Evolutionary conservation across 441 rosid genomes (phyloP).

Genomic region (Arabidopsis hybrid): DNA sequence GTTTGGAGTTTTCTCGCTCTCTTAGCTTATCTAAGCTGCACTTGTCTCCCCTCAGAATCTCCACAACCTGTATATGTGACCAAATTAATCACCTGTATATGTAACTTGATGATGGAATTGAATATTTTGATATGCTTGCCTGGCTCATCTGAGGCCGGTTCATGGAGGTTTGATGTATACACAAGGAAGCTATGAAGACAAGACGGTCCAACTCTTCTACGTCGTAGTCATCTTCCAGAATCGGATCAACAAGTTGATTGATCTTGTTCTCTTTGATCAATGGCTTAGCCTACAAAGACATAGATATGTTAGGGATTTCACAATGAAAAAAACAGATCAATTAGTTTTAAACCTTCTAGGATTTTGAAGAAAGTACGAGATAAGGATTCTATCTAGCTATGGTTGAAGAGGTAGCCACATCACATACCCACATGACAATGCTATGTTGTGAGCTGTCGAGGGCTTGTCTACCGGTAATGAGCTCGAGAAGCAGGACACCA

Average conservation of each 20-base stretch:
- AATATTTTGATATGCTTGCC: constrained; percentile 53
- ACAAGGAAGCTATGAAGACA: constrained; percentile 63
- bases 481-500: constrained; percentile 84
- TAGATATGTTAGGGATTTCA: not conserved
- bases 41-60: constrained; percentile 66
- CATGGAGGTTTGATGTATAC: constrained; percentile 64
- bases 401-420: constrained; percentile 5
- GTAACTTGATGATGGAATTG: not conserved
- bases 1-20: constrained; percentile 46
- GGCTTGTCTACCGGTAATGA: constrained; percentile 85
- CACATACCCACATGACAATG: constrained; percentile 93
- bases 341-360: too few species aligned
- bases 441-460: constrained; percentile 79
- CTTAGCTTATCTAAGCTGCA: constrained; percentile 48
- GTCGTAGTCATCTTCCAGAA: constrained; percentile 58
- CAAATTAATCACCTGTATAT: not conserved
- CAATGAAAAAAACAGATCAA: not conserved
- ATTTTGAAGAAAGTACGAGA: not conserved
- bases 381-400: not conserved
- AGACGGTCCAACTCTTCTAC: constrained; percentile 59
- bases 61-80: constrained; percentile 56
- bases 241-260: constrained; percentile 73
- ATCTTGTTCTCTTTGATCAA: constrained; percentile 56
- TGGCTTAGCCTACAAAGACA: constrained; percentile 74
- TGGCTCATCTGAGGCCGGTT: constrained; percentile 84